Conservation (phyloP, 805 yeast species). For the Candida fluviatilis region DNA sequence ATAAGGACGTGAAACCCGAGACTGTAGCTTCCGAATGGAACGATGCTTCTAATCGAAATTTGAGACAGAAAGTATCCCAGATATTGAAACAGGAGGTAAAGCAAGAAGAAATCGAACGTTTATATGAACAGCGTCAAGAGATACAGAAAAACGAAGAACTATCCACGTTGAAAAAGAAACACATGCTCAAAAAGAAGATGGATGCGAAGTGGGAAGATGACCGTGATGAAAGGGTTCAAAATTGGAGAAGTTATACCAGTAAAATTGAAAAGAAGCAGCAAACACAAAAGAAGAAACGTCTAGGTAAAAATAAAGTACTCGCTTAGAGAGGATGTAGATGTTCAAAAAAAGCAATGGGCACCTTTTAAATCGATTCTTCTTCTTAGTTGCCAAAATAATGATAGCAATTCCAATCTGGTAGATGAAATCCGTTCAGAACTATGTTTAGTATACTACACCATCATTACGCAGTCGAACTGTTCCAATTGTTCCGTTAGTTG, state of each 20-base stretch:
- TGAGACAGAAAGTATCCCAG: slow-evolving; percentile 38
- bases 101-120: slow-evolving; percentile 23
- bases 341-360: too few relatives aligned
- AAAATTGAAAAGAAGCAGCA: slow-evolving; percentile 44
- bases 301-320: slow-evolving; percentile 25
- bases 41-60: slow-evolving; percentile 20
- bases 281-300: slow-evolving; percentile 30
- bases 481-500: too few relatives aligned
- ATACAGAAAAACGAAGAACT: slow-evolving; percentile 18
- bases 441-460: too few relatives aligned
- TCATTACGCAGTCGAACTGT: too few relatives aligned
- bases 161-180: slow-evolving; percentile 33
- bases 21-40: neutral
- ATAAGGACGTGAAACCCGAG: slow-evolving; percentile 16
- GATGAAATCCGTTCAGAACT: neutral
- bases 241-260: slow-evolving; percentile 52
- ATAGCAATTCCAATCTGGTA: neutral
- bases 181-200: slow-evolving; percentile 38
- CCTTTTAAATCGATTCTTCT: too few relatives aligned
- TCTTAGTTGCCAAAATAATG: too few relatives aligned
- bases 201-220: slow-evolving; percentile 57
- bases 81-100: slow-evolving; percentile 38
- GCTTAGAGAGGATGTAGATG: slow-evolving; percentile 15
- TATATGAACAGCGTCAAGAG: slow-evolving; percentile 25
- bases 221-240: slow-evolving; percentile 52